Percentiles rank a stretch among this genome's conserved stretches.
Conservation (phyloP, 2,329 filamentous ascomycete species). For the Dendrostoma leiphaemia region DNA sequence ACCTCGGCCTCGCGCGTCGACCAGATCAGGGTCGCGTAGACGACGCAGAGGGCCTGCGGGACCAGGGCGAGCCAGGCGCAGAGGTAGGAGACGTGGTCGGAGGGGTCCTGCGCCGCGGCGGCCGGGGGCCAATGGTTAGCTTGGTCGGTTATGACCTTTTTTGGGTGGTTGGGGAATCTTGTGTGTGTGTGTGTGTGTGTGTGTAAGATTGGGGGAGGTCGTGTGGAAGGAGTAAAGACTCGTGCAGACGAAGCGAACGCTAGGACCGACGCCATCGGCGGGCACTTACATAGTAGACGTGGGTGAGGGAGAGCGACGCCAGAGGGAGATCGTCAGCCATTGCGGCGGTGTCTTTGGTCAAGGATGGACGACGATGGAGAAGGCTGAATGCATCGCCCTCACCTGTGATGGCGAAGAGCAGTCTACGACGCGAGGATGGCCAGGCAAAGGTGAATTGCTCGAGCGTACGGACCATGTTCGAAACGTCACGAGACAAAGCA, state of each 20-base stretch:
- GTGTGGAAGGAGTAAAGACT: too few species aligned
- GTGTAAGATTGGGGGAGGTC: background rate
- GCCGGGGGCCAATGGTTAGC: conserved; percentile 5
- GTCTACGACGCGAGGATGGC: background rate
- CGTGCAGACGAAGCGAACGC: too few species aligned
- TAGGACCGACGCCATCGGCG: too few species aligned
- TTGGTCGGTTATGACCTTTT: background rate
- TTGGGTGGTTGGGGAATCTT: background rate
- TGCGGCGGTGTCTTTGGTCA: background rate
- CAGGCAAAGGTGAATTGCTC: background rate
- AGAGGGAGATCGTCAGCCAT: conserved; percentile 56
- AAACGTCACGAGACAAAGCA: background rate
- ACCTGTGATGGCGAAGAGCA: background rate
- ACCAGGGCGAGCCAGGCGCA: conserved; percentile 94
- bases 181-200: too few species aligned
- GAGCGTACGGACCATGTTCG: background rate
- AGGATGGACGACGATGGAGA: background rate
- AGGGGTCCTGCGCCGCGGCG: conserved; percentile 64
- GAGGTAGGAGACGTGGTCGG: conserved; percentile 78
- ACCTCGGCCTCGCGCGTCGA: conserved; percentile 89
- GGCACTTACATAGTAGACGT: conserved; percentile 89
- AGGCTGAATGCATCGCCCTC: conserved; percentile 7
- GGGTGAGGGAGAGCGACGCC: conserved; percentile 88
- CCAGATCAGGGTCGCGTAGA: conserved; percentile 88
- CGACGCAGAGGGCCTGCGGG: conserved; percentile 85